Evolutionary conservation across 176 grass and related monocot genomes (phyloP).

Genomic region (Poa annua): DNA sequence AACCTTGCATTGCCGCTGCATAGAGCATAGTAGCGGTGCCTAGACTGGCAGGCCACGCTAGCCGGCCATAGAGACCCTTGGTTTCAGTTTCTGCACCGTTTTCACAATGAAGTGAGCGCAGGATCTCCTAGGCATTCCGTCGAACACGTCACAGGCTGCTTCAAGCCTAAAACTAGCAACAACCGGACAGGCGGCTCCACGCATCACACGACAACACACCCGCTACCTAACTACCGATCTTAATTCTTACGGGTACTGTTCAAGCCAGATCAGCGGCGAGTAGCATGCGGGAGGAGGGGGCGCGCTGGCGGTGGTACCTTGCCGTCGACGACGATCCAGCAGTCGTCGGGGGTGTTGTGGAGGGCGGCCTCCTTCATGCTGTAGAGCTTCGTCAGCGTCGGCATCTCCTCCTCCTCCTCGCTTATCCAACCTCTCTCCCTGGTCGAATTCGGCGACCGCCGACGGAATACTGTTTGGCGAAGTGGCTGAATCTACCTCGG

Average conservation of each 20-base stretch:
- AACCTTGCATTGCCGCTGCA: neutral
- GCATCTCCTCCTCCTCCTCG: constrained; percentile 47
- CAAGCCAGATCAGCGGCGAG: neutral
- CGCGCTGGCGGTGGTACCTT: constrained; percentile 50
- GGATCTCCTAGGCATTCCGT: constrained; percentile 31
- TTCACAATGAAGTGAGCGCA: neutral
- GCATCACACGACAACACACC: neutral
- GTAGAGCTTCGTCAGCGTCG: constrained; percentile 75
- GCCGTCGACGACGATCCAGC: constrained; percentile 85
- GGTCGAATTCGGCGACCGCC: constrained; percentile 7
- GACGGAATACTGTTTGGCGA: neutral
- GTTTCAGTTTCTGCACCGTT: neutral
- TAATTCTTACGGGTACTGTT: neutral
- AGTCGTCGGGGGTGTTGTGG: constrained; percentile 73
- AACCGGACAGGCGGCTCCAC: neutral
- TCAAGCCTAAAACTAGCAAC: neutral
- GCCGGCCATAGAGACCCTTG: neutral
- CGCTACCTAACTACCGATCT: neutral
- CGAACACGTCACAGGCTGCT: constrained; percentile 8
- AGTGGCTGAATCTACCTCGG: neutral
- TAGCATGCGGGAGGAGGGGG: neutral
- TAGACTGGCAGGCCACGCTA: neutral
- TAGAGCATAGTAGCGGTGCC: neutral
- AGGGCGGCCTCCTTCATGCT: constrained; percentile 72
- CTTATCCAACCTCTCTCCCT: neutral